phyloP scores from a whole-genome alignment of 31 red algal species.

The Asparagopsis taxiformis region DNA sequence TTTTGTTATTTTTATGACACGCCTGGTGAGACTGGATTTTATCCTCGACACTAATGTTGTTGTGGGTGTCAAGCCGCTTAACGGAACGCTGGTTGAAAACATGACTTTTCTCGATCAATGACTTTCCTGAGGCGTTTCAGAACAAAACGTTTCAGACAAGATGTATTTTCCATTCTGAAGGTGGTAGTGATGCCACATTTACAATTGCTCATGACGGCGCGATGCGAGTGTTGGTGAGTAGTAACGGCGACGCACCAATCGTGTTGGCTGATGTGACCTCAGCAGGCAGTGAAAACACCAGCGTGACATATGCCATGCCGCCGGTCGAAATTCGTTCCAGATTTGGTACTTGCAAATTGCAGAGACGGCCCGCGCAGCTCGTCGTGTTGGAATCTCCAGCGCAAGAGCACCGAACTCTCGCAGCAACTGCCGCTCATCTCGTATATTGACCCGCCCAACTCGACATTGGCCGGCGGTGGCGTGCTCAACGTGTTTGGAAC shows the following conservation, averaged over 20 bases:
- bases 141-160: constrained; percentile 24
- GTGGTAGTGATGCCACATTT: constrained; percentile 3
- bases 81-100: constrained; percentile 20
- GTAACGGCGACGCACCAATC: constrained; percentile 15
- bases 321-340: constrained; percentile 21
- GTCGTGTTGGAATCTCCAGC: constrained; percentile 16
- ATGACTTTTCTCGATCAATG: constrained; percentile 7
- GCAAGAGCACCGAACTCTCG: constrained; percentile 31
- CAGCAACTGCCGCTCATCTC: constrained; percentile 45
- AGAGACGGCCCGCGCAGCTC: constrained; percentile 5
- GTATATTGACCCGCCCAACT: constrained; percentile 31
- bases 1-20: constrained; percentile 57
- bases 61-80: constrained; percentile 33
- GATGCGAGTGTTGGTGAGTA: constrained; percentile 27
- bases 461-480: constrained; percentile 42
- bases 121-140: constrained; percentile 16
- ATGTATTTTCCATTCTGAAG: constrained; percentile 26
- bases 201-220: constrained; percentile 31
- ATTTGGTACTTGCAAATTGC: constrained; percentile 19
- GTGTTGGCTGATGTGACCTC: constrained; percentile 27
- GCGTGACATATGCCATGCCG: constrained; percentile 4
- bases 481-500: constrained; percentile 33
- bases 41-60: constrained; percentile 41
- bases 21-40: neutral
- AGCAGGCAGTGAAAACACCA: constrained; percentile 14